Evolutionary conservation across 1,284 basidiomycete genomes (phyloP).

Genomic region (Chiua sp.): DNA sequence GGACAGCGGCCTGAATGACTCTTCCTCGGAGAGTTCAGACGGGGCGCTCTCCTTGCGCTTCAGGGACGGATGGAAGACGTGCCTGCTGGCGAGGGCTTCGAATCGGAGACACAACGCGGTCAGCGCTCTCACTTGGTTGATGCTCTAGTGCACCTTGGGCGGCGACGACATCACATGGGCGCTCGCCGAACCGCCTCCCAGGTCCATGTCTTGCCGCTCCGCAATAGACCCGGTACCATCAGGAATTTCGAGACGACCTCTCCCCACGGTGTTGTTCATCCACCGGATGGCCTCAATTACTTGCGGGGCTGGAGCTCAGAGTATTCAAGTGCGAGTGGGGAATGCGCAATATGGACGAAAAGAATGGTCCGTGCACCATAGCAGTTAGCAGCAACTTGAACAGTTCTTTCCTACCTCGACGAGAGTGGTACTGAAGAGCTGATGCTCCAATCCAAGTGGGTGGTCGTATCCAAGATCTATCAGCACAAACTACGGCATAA

Average conservation of each 20-base stretch:
- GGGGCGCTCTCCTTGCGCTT: constrained; percentile 50
- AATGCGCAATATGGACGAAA: too few relatives aligned
- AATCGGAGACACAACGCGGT: constrained; percentile 81
- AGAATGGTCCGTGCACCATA: too few relatives aligned
- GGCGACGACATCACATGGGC: constrained; percentile 4
- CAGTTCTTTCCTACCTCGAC: too few relatives aligned
- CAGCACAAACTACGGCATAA: too few relatives aligned
- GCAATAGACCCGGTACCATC: constrained; percentile 83
- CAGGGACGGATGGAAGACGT: constrained; percentile 60
- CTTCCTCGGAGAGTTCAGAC: constrained; percentile 33
- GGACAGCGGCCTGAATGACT: constrained; percentile 41
- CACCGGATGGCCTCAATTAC: constrained; percentile 77
- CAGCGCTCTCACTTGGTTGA: constrained; percentile 81
- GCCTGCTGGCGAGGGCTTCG: constrained; percentile 77
- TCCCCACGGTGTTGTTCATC: constrained; percentile 81
- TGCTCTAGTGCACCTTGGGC: constrained; percentile 46
- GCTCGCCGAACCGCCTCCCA: constrained; percentile 48
- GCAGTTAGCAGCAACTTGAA: too few relatives aligned
- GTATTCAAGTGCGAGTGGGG: too few relatives aligned
- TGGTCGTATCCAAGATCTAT: too few relatives aligned
- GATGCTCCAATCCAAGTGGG: too few relatives aligned
- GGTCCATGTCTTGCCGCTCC: constrained; percentile 73
- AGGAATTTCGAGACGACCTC: constrained; percentile 89
- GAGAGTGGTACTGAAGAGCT: too few relatives aligned
- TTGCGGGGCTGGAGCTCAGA: constrained; percentile 57